Evolutionary conservation across 2,329 filamentous ascomycete genomes (phyloP).

Genomic region (Colletotrichum horii): DNA sequence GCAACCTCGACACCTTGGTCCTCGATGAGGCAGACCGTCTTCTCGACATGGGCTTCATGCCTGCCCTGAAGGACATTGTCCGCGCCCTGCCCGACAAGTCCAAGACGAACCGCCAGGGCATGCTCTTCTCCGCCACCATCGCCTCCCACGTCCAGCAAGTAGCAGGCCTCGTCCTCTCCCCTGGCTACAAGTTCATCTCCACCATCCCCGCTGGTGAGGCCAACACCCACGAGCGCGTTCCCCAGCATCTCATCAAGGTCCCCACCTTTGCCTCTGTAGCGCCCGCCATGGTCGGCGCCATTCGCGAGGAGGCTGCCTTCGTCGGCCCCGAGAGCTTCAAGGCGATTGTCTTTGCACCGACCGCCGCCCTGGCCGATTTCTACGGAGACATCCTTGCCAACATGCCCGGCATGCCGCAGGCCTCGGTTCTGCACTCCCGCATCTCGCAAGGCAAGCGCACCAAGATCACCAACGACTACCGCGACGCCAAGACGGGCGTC

Average conservation of each 20-base stretch:
- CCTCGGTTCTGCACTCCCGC: slow-evolving; percentile 54
- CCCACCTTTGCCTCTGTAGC: slow-evolving; percentile 74
- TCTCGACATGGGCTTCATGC: slow-evolving; percentile 85
- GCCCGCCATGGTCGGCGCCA: slow-evolving; percentile 61
- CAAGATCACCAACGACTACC: slow-evolving; percentile 67
- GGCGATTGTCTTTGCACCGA: slow-evolving; percentile 81
- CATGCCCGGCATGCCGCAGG: slow-evolving; percentile 44
- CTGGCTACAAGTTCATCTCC: slow-evolving; percentile 79
- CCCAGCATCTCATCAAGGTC: slow-evolving; percentile 72
- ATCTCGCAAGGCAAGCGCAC: slow-evolving; percentile 56
- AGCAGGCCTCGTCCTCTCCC: slow-evolving; percentile 71
- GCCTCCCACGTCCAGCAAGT: slow-evolving; percentile 79
- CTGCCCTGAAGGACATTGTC: slow-evolving; percentile 78
- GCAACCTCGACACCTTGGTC: slow-evolving; percentile 76
- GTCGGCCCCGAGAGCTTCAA: slow-evolving; percentile 67
- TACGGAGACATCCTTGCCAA: slow-evolving; percentile 50
- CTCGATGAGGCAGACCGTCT: slow-evolving; percentile 85
- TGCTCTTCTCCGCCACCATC: slow-evolving; percentile 87
- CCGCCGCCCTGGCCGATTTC: slow-evolving; percentile 56
- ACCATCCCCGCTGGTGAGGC: slow-evolving; percentile 78
- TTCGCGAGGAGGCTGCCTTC: slow-evolving; percentile 47
- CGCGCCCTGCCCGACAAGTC: slow-evolving; percentile 69
- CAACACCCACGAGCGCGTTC: slow-evolving; percentile 77
- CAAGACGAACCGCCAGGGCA: slow-evolving; percentile 68
- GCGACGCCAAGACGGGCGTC: slow-evolving; percentile 55